These are phyloP conservation scores for Pyrus pyrifolia DNA, from an alignment of 306 rosid species.

Conservation along the genomic window DNA sequence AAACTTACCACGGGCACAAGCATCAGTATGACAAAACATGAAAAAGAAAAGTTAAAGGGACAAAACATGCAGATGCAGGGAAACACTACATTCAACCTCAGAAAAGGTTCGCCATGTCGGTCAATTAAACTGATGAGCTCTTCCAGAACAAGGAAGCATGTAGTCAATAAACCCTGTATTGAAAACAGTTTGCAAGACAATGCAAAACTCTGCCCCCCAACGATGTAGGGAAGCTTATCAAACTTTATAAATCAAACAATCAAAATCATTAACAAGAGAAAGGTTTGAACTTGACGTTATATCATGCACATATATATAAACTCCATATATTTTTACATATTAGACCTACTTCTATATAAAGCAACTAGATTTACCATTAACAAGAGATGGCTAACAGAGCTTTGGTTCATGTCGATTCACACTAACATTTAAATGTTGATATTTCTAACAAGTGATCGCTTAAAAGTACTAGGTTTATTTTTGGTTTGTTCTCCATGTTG, in stretches of 20 bases:
- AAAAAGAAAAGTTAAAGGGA: background rate
- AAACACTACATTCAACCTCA: constrained; percentile 37
- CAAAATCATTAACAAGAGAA: constrained; percentile 24
- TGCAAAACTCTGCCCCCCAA: constrained; percentile 38
- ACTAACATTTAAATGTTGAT: background rate
- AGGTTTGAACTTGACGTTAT: constrained; percentile 20
- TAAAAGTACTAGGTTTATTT: background rate
- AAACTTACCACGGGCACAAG: too few relatives aligned
- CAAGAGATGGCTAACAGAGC: too few relatives aligned
- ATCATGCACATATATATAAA: constrained; percentile 30
- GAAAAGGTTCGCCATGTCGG: constrained; percentile 19
- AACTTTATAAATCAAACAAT: constrained; percentile 44
- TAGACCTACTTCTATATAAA: constrained; percentile 25
- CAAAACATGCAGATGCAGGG: constrained; percentile 4
- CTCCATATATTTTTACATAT: constrained; percentile 31
- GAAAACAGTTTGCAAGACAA: constrained; percentile 24
- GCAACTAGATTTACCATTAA: background rate
- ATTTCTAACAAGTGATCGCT: background rate
- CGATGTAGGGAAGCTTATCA: constrained; percentile 64
- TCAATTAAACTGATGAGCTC: constrained; percentile 15
- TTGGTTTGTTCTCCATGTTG: background rate
- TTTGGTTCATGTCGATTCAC: too few relatives aligned
- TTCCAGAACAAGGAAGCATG: constrained; percentile 35
- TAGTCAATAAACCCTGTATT: constrained; percentile 21
- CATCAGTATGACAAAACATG: background rate